Base-by-base conservation (phyloP, 192 early-diverging fungal species). In the Backusella sp. region DNA sequence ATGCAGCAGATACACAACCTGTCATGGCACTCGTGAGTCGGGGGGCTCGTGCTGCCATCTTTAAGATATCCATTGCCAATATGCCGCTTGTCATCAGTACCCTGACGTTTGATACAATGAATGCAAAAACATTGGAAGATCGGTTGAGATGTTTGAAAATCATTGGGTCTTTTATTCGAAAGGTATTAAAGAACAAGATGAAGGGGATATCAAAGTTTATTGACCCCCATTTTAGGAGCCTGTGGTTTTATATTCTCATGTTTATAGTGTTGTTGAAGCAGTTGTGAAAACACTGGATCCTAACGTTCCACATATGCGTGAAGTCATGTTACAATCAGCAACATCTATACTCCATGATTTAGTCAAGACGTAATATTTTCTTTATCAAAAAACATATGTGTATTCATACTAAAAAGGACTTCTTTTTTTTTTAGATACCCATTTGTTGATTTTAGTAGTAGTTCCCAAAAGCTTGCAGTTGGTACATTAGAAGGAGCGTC, bases 251-350 rank as follows among this genome's bases (percentile, higher is more conserved):
- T 88, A 91, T 78, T 76, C 84, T 1, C 85, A 88, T 77, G 77
- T 95, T 7, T 76, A 90, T 6, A 76, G 80, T 3, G 87, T 96
- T 28, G 84, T 91, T 1, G 95, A 94, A 71, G 89, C 91, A 0
- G 91, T 96, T 62, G 94, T 96, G 0, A 95, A 93, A 73, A 90
- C 91, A 35, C 76, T 96, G 32, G 94, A 96, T 78, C 95, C 95
- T 0, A 95, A 94, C 73, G 80, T 85, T 21, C 88, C 93, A 0
- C 79, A 89, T 42, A 82, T 95, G 76, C 82, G 95, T 21, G 95
- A 96, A 72, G 75, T 82, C 1, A 79, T 95, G 23, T 85, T 94
- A 28, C 87, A 84, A 9, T 81, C 82, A 32, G 90, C 84, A 0
- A 91, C 89, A 1, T 81, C 86, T 7, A 84, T 86, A 26, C 72